Evolutionary conservation across 495 filamentous ascomycete genomes (phyloP), one percentile per base, ranked within the genome.

Genomic region (Chaetomidium leptoderma): DNA sequence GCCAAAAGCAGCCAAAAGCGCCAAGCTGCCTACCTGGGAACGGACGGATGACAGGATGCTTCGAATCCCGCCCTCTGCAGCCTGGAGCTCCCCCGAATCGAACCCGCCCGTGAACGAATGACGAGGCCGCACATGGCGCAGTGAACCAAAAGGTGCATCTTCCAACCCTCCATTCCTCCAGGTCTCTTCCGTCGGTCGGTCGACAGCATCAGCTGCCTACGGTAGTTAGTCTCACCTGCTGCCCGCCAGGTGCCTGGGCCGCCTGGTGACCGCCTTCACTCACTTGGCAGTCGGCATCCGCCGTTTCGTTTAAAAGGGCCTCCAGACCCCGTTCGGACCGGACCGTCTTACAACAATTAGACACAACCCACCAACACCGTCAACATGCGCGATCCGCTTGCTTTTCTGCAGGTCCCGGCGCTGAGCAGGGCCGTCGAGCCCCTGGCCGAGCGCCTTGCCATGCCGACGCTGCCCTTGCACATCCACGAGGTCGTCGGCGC

Each of bases 401-500:
- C 86, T 46, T 67, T 86, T 66, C 70, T 82, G 48, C 73, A 83
- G 29, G 70, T 79, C 21, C 77, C 78, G 30, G 74, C 74, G 60
- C 78, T 87, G 43, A 73, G 70, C 63, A 69, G 71, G 60, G 72
- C 77, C 51, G 66, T 83, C 56, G 67, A 81, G 66, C 85, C 85
- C 24, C 75, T 81, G 69, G 82, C 85, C 33, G 76, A 83, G 59
- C 74, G 67, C 30, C 66, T 89, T 62, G 69, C 70, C 46, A 78
- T 97, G 36, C 77, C 84, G 7, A 87, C 87, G 13, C 81, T 97
- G 39, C 81, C 87, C 3, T 78, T 91, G 23, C 93, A 99, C 74
- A 77, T 90, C 71, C 93, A 99, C 76, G 92, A 99, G 70, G 78
- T 97, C 51, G 60, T 92, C 62, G 72, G 86, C 61, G 84, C 89